Percentiles rank a stretch among this genome's conserved stretches.
Conservation (phyloP, 1,284 basidiomycete species). For the Leccinum pachyderme region DNA sequence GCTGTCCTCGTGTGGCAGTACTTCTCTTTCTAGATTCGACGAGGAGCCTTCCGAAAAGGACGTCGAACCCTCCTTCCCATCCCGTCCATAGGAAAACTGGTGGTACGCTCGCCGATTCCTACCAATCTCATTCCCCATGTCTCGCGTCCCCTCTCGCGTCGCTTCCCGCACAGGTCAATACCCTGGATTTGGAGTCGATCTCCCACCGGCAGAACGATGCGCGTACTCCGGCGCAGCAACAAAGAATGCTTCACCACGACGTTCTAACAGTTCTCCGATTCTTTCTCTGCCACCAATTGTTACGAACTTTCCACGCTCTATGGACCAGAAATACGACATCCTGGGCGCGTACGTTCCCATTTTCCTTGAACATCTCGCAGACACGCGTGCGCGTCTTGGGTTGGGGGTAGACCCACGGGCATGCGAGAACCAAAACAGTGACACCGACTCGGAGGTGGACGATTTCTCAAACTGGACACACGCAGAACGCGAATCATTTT, state of each 20-base stretch:
- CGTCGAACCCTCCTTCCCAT: too few species aligned
- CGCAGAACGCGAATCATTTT: slow-evolving; percentile 67
- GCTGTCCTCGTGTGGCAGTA: not conserved
- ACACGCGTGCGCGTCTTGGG: slow-evolving; percentile 25
- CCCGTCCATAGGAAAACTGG: too few species aligned
- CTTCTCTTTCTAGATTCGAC: too few species aligned
- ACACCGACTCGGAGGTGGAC: not conserved
- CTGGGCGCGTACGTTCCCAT: slow-evolving; percentile 24
- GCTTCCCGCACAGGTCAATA: too few species aligned
- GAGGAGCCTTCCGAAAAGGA: too few species aligned
- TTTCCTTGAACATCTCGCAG: slow-evolving; percentile 26
- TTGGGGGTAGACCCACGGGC: not conserved
- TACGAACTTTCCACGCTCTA: not conserved
- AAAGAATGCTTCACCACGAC: slow-evolving; percentile 16
- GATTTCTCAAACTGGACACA: slow-evolving; percentile 51
- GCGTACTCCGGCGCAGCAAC: not conserved
- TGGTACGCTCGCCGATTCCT: too few species aligned
- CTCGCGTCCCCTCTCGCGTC: too few species aligned
- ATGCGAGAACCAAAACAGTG: not conserved
- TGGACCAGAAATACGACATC: slow-evolving; percentile 22
- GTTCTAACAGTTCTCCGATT: not conserved
- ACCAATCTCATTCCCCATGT: too few species aligned
- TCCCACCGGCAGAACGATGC: too few species aligned
- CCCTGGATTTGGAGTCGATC: too few species aligned
- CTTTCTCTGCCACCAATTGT: slow-evolving; percentile 1